Evolutionary conservation across 257 asterid genomes (phyloP), one percentile per base, ranked within the genome.

Genomic region (Cinchona pubescens): DNA sequence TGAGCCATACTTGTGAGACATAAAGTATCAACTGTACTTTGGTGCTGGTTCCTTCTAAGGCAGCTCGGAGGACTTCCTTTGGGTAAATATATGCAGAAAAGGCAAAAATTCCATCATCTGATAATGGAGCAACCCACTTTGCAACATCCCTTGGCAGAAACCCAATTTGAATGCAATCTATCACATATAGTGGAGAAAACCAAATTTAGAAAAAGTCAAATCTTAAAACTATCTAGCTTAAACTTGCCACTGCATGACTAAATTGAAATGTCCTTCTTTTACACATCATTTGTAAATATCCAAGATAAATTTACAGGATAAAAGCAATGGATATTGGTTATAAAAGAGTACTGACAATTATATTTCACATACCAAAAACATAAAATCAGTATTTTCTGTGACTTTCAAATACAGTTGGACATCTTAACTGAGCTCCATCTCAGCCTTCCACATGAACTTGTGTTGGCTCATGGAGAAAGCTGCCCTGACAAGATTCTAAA

Each of bases 91-190:
- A 89, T 38, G 95, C 98, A 75, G 98, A 90, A 85, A 93, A 93
- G 65, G 91, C 83, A 78, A 93, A 89, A 71, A 86, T 82, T 75
- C 92, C 95, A 61, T 40, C 78, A 82, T 91, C 97, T 29, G 93
- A 83, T n/a, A 91, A 88, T 78, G 93, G 91, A 77, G 97, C 92
- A 55, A 91, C 94, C 97, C 97, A 93, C 85, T 85, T 87, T 65
- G 92, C 98, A 69, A 88, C 59, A 84, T 79, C 82, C 82, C 87
- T 86, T 2, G 97, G 97, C 72, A 91, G 91, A 86, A 93, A 93
- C 38, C 97, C 98, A 78, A 93, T 87, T 80, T 93, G 96, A 67
- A 93, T 83, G 69, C 75, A 86, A 85, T 88, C 96, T 91, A 78
- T n/a, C n/a, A 69, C 69, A 27, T 65, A n/a, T 19, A 37, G 38